A percentile compares a stretch with the other conserved stretches of the same genome.
Evolutionary conservation across 2,329 filamentous ascomycete species (phyloP).

Genomic region (Didymosphaeria variabile): DNA sequence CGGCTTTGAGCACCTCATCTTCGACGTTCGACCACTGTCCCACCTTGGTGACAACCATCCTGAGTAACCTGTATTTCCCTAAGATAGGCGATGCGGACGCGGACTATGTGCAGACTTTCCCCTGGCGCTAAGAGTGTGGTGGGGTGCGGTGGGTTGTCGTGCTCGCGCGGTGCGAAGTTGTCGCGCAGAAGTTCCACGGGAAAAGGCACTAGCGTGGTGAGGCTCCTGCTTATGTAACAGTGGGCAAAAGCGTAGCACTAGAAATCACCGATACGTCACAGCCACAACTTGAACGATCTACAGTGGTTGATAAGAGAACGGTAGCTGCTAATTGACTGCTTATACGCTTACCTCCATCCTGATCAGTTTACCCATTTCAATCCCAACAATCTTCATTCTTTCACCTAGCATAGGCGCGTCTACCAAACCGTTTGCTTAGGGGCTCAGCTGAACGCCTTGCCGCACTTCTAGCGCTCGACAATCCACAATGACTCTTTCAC

Average conservation of each 20-base stretch:
- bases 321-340: too few species aligned
- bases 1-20: constrained; percentile 96
- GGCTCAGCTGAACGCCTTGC: too few species aligned
- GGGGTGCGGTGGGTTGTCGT: constrained; percentile 6
- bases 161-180: constrained; percentile 12
- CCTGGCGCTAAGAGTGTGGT: background rate
- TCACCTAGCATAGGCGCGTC: too few species aligned
- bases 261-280: constrained; percentile 21
- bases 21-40: constrained; percentile 76
- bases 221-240: constrained; percentile 11
- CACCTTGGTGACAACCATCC: constrained; percentile 72
- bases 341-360: too few species aligned
- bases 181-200: constrained; percentile 17
- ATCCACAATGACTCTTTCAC: constrained; percentile 3
- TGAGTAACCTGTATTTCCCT: constrained; percentile 13
- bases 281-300: background rate
- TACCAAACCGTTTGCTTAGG: too few species aligned
- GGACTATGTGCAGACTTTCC: background rate
- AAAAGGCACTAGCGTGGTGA: constrained; percentile 11
- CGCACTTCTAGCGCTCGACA: background rate
- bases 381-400: too few species aligned
- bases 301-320: too few species aligned
- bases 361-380: too few species aligned
- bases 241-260: background rate
- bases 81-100: background rate